phyloP scores from a whole-genome alignment of 2,329 filamentous ascomycete species.

The Aureobasidium sp. region DNA sequence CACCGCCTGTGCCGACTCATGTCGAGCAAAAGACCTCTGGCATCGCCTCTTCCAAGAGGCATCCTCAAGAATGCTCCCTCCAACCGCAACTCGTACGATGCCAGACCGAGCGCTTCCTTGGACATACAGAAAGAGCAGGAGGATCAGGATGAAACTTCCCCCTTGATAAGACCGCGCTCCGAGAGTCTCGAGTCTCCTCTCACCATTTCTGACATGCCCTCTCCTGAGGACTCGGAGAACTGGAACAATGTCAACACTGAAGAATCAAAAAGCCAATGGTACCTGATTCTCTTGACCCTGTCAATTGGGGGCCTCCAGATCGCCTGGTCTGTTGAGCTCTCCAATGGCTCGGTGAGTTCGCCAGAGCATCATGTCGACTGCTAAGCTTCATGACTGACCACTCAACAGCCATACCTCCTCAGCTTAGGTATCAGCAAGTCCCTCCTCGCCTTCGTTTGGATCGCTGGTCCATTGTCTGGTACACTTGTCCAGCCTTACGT shows the following conservation, averaged over 20 bases:
- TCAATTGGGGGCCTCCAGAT: slow-evolving; percentile 83
- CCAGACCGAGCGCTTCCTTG: not conserved
- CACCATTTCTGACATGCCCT: slow-evolving; percentile 10
- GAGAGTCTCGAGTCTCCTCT: slow-evolving; percentile 17
- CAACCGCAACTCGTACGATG: not conserved
- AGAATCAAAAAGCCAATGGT: slow-evolving; percentile 73
- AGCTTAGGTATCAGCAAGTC: slow-evolving; percentile 48
- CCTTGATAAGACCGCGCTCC: slow-evolving; percentile 22
- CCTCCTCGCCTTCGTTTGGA: slow-evolving; percentile 46
- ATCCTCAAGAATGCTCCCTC: slow-evolving; percentile 8
- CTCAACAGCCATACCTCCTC: slow-evolving; percentile 42
- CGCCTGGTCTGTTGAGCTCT: slow-evolving; percentile 91
- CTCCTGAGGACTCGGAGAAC: slow-evolving; percentile 23
- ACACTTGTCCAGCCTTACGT: slow-evolving; percentile 49
- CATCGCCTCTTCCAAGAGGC: slow-evolving; percentile 7
- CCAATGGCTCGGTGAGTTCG: slow-evolving; percentile 66
- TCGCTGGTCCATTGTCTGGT: slow-evolving; percentile 49
- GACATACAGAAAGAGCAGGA: slow-evolving; percentile 15
- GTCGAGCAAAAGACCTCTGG: slow-evolving; percentile 2
- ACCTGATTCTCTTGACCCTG: slow-evolving; percentile 77
- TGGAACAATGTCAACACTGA: slow-evolving; percentile 45
- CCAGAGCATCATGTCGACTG: not conserved
- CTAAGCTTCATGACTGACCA: not conserved
- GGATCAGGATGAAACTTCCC: slow-evolving; percentile 26
- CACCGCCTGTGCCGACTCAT: slow-evolving; percentile 5